These are phyloP conservation scores for Phytophthora parvispora DNA, from an alignment of 352 stramenopile genomes.

Conservation along the genomic window DNA sequence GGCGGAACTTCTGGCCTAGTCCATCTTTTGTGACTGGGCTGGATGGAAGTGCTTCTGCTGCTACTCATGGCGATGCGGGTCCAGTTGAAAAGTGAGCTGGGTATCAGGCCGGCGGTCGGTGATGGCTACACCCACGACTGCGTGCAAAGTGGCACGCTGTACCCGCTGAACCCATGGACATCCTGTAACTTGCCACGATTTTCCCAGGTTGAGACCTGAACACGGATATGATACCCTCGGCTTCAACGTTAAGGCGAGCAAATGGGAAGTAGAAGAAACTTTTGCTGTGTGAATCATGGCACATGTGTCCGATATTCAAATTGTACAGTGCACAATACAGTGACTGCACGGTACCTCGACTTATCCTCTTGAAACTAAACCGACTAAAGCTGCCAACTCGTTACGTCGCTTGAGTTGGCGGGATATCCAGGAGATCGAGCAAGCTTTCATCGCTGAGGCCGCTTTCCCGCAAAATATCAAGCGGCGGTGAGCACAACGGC, in stretches of 20 bases:
- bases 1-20: too few relatives aligned
- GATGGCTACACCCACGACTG: background rate
- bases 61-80: conserved; percentile 3
- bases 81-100: background rate
- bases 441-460: conserved; percentile 8
- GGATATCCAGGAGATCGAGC: background rate
- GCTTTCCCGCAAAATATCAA: background rate
- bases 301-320: too few relatives aligned
- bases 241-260: too few relatives aligned
- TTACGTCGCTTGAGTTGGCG: background rate
- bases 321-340: too few relatives aligned
- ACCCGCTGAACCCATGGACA: conserved; percentile 3
- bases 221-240: too few relatives aligned
- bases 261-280: too few relatives aligned
- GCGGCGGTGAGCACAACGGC: conserved; percentile 12
- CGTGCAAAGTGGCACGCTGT: conserved; percentile 19
- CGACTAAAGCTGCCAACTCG: too few relatives aligned
- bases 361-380: too few relatives aligned
- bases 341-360: background rate
- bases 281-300: too few relatives aligned
- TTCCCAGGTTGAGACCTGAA: too few relatives aligned
- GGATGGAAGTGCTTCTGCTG: background rate
- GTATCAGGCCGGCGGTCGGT: background rate
- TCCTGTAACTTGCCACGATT: too few relatives aligned
- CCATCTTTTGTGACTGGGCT: too few relatives aligned